These are phyloP conservation scores for Syncephalis fuscata DNA, from an alignment of 371 early-diverging fungal species.

Conservation along the genomic window DNA sequence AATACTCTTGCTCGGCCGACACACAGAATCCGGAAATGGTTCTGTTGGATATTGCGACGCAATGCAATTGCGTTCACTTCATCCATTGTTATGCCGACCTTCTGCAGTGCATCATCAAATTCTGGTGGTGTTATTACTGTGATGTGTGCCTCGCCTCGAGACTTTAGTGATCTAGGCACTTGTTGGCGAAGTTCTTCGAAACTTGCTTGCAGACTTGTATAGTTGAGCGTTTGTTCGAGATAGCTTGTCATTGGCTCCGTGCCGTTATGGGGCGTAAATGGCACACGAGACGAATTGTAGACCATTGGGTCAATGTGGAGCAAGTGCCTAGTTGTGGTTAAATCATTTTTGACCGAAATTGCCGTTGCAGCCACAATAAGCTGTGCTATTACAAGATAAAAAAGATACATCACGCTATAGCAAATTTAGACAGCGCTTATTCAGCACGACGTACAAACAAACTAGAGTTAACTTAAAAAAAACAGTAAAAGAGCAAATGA, in stretches of 20 bases:
- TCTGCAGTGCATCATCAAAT: slow-evolving; percentile 27
- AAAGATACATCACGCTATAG: no score
- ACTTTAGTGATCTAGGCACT: slow-evolving; percentile 17
- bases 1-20: slow-evolving; percentile 35
- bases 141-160: slow-evolving; percentile 56
- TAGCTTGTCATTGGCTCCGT: slow-evolving; percentile 18
- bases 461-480: no score
- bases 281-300: slow-evolving; percentile 1
- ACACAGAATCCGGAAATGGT: slow-evolving; percentile 35
- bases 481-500: no score
- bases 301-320: no score
- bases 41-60: slow-evolving; percentile 27
- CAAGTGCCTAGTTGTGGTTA: no score
- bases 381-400: no score
- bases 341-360: no score
- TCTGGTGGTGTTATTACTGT: slow-evolving; percentile 65
- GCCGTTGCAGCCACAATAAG: no score
- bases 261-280: slow-evolving; percentile 4
- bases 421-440: no score
- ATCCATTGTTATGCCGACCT: slow-evolving; percentile 44
- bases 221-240: slow-evolving; percentile 44
- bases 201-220: slow-evolving; percentile 28
- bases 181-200: slow-evolving; percentile 31
- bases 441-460: no score
- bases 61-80: slow-evolving; percentile 44